Base-by-base conservation (phyloP, 2,329 filamentous ascomycete genomes). In the Bertia moriformis region DNA sequence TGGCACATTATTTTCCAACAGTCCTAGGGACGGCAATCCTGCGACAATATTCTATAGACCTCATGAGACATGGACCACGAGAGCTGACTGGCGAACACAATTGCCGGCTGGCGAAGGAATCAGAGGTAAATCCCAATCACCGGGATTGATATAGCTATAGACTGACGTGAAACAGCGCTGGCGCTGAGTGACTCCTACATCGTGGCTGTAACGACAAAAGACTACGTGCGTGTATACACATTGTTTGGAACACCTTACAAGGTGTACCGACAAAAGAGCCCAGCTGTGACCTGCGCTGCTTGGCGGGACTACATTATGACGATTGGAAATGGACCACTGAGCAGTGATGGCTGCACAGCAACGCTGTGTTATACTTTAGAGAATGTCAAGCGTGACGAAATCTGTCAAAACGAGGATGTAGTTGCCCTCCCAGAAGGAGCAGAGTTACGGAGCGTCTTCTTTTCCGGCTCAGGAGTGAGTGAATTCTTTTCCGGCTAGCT, bases 291-390 rank as follows among this genome's bases (percentile, higher is more conserved):
- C 15, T 91, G 87, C 0, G 98, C 91, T 52, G 86, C 87, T 1
- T 89, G 86, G 48, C 96, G 85, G 84, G 73, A 82, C 46, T 87
- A 98, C 63, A 96, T 96, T 56, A 80, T 98, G n/a, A 71, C 96
- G 54, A 95, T 88, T 0, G 75, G 98, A 48, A 89, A 89, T 40
- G 98, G 98, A 50, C 93, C 93, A 0, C 77, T 91, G 0, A 72
- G 93, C 22, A 78, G 78, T 12, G 73, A 78, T 7, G 80, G 91
- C 52, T 89, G 91, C 14, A 73, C 69, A 41, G 78, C 86, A 1
- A 78, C 79, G 33, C 69, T 98, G 18, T 65, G 84, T 5, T 98
- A 96, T 62, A 88, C 84, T 0, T 89, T 98, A 49, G 85, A 96
- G 54, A 93, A 98, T 53, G 74, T 96, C 48, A 93, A 93, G 60